Base-by-base conservation (phyloP, 805 yeast genomes). In the Pichia sporocuriosa region DNA sequence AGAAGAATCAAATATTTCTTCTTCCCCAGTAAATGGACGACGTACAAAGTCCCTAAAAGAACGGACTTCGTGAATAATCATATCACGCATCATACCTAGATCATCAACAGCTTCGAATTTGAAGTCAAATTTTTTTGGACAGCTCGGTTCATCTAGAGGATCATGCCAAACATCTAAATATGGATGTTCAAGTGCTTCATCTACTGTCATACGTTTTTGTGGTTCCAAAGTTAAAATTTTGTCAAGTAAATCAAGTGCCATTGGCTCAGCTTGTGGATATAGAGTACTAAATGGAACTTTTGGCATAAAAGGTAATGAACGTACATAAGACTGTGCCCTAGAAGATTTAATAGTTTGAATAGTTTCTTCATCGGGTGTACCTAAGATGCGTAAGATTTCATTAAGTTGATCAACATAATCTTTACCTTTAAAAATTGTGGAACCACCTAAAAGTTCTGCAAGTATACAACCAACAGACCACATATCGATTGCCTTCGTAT, bases 381-480 rank as follows among this genome's bases (percentile, higher is more conserved):
- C 98, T 46, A 93, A 69, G 22, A 86, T 79, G 56, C 82, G 76
- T 42, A 93, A 67, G 39, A 90, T 90, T 65, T 87, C 88, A 57
- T 85, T 84, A 57, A 93, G 69, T 62, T 93, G 98, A 60, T 93
- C 95, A 24, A 90, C 96, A 58, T 90, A 93, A 66, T 93, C 97
- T 59, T 84, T 84, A 4, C 98, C 98, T 51, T 90, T 83, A 66
- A 93, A 93, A 19, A 93, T 72, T 1, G 98, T 96, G 53, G 77
- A 77, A 0, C 97, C 89, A 3, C 95, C 95, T 16, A 93, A 66
- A 48, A 93, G 72, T 59, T 93, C 98, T 1, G 97, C 98, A 41
- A 93, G 67, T 44, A 93, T 89, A 66, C 98, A 93, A 3, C 98
- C 98, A 17, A 93, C 95, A 0, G 97, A 87, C 98, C 98, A 93